A percentile compares a stretch with the other conserved stretches of the same genome.
phyloP scores from a whole-genome alignment of 2,329 filamentous ascomycete genomes.

The Pseudogymnoascus sp. region DNA sequence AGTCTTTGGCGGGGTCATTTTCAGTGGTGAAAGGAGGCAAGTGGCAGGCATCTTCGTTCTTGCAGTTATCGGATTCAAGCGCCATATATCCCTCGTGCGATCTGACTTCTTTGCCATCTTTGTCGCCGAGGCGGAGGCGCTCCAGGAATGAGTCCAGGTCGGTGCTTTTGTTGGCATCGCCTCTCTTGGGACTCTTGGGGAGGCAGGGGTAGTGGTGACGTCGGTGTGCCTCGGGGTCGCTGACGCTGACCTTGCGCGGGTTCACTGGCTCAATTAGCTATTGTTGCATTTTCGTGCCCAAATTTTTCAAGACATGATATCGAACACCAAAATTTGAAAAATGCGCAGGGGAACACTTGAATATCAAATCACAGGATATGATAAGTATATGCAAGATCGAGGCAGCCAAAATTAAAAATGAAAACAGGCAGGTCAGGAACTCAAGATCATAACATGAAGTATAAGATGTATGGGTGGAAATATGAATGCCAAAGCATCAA shows the following conservation, averaged over 20 bases:
- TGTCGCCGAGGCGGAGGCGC: background rate
- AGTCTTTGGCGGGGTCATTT: background rate
- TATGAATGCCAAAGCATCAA: background rate
- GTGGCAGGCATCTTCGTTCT: background rate
- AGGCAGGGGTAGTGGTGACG: background rate
- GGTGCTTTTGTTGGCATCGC: too few species aligned
- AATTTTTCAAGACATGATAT: background rate
- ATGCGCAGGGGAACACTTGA: background rate
- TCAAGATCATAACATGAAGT: background rate
- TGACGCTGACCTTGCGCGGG: background rate
- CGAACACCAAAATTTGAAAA: background rate
- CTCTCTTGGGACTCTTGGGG: background rate
- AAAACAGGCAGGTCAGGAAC: background rate
- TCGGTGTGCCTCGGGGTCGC: background rate
- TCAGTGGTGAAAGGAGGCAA: background rate
- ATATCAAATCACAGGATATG: background rate
- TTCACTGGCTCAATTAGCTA: background rate
- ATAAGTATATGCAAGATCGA: background rate
- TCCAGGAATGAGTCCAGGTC: conserved; percentile 5
- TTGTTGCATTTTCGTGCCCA: background rate
- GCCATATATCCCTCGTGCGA: background rate
- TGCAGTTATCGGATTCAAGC: background rate
- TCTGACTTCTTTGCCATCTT: background rate
- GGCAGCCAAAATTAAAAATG: background rate
- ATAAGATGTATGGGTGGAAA: background rate